A percentile compares a stretch with the other conserved stretches of the same genome.
Conservation (phyloP, 768 basidiomycete genomes). For the Pholiota molesta region DNA sequence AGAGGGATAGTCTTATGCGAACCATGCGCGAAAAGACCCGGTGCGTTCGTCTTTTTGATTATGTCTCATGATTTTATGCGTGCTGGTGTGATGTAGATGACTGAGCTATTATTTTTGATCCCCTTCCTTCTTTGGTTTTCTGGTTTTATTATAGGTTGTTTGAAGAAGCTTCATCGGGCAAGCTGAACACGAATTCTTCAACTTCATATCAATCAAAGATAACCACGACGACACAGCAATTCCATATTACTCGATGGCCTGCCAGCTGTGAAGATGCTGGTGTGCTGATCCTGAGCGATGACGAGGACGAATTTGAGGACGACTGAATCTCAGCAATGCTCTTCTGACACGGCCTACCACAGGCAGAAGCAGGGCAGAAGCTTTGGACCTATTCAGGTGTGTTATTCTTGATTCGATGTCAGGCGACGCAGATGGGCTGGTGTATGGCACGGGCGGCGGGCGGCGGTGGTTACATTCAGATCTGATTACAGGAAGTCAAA, state of each 20-base stretch:
- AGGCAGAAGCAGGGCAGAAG: not conserved
- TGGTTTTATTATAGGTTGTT: slow-evolving; percentile 30
- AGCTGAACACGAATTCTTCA: not conserved
- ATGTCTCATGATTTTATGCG: slow-evolving; percentile 11
- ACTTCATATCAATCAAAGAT: slow-evolving; percentile 9
- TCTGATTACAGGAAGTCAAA: slow-evolving; percentile 19
- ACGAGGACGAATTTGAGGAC: slow-evolving; percentile 41
- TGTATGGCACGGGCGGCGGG: not conserved
- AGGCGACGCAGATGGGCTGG: slow-evolving; percentile 4
- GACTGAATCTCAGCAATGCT: slow-evolving; percentile 20
- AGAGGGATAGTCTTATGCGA: slow-evolving; percentile 48
- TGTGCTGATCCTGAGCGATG: slow-evolving; percentile 54
- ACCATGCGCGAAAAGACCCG: slow-evolving; percentile 53
- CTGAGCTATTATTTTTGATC: slow-evolving; percentile 14
- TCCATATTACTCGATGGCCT: slow-evolving; percentile 42
- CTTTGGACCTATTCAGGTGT: slow-evolving; percentile 18
- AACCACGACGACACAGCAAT: slow-evolving; percentile 22
- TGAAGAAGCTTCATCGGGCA: slow-evolving; percentile 31
- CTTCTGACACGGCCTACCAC: slow-evolving; percentile 11
- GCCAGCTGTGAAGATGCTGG: slow-evolving; percentile 41
- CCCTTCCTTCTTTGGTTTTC: not conserved
- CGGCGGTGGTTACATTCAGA: slow-evolving; percentile 7
- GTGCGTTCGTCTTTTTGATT: slow-evolving; percentile 42
- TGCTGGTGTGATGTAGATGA: slow-evolving; percentile 7
- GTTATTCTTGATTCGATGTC: slow-evolving; percentile 19